phyloP scores from a whole-genome alignment of 257 asterid genomes.

The Dorcoceras hygrometricum region DNA sequence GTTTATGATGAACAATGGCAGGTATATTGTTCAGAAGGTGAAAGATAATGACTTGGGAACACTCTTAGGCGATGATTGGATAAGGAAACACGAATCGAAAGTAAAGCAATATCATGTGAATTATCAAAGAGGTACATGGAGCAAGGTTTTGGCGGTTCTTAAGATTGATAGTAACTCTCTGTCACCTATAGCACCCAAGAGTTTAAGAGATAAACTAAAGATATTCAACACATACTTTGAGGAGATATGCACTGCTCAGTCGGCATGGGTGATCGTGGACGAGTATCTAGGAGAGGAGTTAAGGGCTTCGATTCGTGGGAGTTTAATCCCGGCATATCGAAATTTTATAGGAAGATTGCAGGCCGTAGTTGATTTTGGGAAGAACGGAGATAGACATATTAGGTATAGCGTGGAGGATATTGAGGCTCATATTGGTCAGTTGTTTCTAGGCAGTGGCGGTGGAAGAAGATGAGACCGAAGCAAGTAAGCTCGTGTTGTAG shows the following conservation, averaged over 20 bases:
- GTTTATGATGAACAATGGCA: conserved; percentile 89
- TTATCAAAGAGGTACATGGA: conserved; percentile 92
- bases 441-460: conserved; percentile 55
- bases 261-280: conserved; percentile 77
- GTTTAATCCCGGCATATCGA: conserved; percentile 57
- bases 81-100: conserved; percentile 72
- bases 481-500: conserved; percentile 30
- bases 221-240: conserved; percentile 71
- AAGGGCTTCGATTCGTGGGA: conserved; percentile 55
- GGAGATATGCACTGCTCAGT: conserved; percentile 64
- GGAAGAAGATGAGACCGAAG: conserved; percentile 55
- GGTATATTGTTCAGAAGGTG: conserved; percentile 84
- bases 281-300: conserved; percentile 74
- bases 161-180: conserved; percentile 49
- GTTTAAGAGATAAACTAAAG: conserved; percentile 73
- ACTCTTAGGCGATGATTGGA: conserved; percentile 88
- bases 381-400: conserved; percentile 64
- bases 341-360: conserved; percentile 62
- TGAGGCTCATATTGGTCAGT: conserved; percentile 61
- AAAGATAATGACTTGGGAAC: conserved; percentile 73
- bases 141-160: conserved; percentile 71
- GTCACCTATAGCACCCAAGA: conserved; percentile 66
- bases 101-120: conserved; percentile 71
- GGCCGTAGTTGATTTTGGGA: conserved; percentile 47
- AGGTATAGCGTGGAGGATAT: conserved; percentile 69